Evolutionary conservation across 257 asterid genomes (phyloP), one percentile per base, ranked within the genome.

Genomic region (Petrea volubilis): DNA sequence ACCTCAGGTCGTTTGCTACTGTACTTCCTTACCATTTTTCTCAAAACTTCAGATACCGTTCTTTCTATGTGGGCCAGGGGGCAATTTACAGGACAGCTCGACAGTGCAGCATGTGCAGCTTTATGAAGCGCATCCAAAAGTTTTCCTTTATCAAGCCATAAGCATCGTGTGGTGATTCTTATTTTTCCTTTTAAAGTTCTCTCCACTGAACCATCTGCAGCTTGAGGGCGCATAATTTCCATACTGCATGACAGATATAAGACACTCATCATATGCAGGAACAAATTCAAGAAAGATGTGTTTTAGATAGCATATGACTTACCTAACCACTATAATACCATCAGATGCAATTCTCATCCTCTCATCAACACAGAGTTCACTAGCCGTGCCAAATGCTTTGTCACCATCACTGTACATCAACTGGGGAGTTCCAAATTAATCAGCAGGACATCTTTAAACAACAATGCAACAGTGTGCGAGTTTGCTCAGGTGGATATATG

Each of bases 391-490:
- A 80, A 92, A 95, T 83, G 99, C 99, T 87, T 92, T 95, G 89
- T 95, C 98, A 51, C 99, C 99, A 73, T 95, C 99, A 65, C 97
- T 95, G 80, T 87, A 95, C 99, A 92, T 95, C 84, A 92, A 83
- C 98, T 95, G 90, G 70, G 74, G 62, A 55, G 74, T 77, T 59
- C 75, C 78, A 74, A 77, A 29, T 57, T 24, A 62, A 63, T 70
- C 67, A 81, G 83, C 69, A 66, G 53, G 57, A 51, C 21, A 55
- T 50, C 33, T 70, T 28, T 61, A 70, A 56, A 31, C 43, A 51
- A 77, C 23, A 47, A 40, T 60, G 43, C 18, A 72, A 47, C 43
- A 59, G 52, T 33, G 49, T 23, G 76, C 12, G 70, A 29, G 67
- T 41, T 27, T 56, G 55, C 46, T 21, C 40, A 27, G 31, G 43